A percentile compares a stretch with the other conserved stretches of the same genome.
These are phyloP conservation scores for Pelargonium fulgidum DNA, from an alignment of 441 rosid genomes.

Conservation along the genomic window DNA sequence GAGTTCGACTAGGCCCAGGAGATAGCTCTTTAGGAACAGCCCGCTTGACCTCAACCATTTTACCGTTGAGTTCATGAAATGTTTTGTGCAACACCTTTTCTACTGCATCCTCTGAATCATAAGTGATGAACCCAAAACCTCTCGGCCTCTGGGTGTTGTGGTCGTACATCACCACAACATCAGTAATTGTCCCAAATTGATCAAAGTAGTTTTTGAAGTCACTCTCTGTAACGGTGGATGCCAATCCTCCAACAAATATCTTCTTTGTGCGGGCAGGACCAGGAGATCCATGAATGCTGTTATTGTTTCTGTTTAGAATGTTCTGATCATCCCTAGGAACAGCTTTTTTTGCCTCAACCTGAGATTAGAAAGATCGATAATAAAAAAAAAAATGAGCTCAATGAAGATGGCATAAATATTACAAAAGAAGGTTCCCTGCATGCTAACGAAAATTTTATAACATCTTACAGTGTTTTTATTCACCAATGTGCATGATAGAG, in stretches of 20 bases:
- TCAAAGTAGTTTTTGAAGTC: slow-evolving; percentile 5
- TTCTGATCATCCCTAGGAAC: slow-evolving; percentile 67
- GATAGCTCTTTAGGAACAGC: slow-evolving; percentile 69
- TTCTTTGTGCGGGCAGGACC: slow-evolving; percentile 26
- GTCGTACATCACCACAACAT: slow-evolving; percentile 73
- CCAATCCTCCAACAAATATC: slow-evolving; percentile 4
- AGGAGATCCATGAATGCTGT: slow-evolving; percentile 46
- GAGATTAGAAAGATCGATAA: slow-evolving; percentile 17
- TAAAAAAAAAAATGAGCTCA: neutral
- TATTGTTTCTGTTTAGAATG: slow-evolving; percentile 39
- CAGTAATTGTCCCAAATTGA: slow-evolving; percentile 29
- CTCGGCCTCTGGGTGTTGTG: slow-evolving; percentile 71
- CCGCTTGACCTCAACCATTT: slow-evolving; percentile 68
- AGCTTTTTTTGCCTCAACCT: slow-evolving; percentile 82
- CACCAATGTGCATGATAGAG: neutral
- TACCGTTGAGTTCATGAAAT: slow-evolving; percentile 2
- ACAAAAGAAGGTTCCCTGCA: neutral
- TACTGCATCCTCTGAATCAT: slow-evolving; percentile 61
- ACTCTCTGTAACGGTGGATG: slow-evolving; percentile 3
- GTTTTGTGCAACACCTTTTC: slow-evolving; percentile 34
- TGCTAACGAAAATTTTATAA: neutral
- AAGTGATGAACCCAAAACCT: slow-evolving; percentile 70
- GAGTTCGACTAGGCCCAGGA: slow-evolving; percentile 47
- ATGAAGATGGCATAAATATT: neutral
- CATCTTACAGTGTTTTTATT: slow-evolving; percentile 1